phyloP scores from a whole-genome alignment of 169 alveolate genomes.

The Eimeria acervulina region DNA sequence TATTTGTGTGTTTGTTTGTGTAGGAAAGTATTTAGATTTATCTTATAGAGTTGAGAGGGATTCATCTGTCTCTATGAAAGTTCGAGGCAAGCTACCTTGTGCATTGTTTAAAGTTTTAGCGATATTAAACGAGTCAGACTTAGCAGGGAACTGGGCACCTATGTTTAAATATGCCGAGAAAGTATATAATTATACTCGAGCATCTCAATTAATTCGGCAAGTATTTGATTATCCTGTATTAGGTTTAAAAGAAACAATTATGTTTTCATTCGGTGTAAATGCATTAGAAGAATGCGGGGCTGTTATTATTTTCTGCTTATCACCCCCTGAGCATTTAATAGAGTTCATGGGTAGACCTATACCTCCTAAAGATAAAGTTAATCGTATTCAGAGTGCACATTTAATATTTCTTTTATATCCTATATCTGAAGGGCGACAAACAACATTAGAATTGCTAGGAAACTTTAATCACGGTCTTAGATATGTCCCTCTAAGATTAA shows the following conservation, averaged over 20 bases:
- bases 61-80: constrained; percentile 84
- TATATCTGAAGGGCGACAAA: constrained; percentile 83
- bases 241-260: constrained; percentile 86
- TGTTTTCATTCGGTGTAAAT: constrained; percentile 87
- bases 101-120: constrained; percentile 84
- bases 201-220: constrained; percentile 86
- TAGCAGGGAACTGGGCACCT: constrained; percentile 88
- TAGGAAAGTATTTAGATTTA: constrained; percentile 85
- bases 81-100: constrained; percentile 87
- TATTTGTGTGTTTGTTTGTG: too few relatives aligned
- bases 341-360: constrained; percentile 32
- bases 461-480: constrained; percentile 85
- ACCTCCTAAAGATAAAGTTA: constrained; percentile 83
- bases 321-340: constrained; percentile 86
- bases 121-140: constrained; percentile 86
- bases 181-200: constrained; percentile 81
- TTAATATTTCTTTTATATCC: constrained; percentile 86
- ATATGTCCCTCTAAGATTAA: constrained; percentile 86
- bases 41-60: constrained; percentile 87
- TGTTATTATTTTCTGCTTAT: constrained; percentile 85
- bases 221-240: constrained; percentile 87
- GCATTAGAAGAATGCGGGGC: constrained; percentile 88
- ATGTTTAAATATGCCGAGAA: constrained; percentile 85
- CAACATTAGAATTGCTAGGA: constrained; percentile 86
- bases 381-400: constrained; percentile 86